Percentiles rank a stretch among this genome's conserved stretches.
These are phyloP conservation scores for Kernera saxatilis DNA, from an alignment of 345 rosid species.

Conservation along the genomic window DNA sequence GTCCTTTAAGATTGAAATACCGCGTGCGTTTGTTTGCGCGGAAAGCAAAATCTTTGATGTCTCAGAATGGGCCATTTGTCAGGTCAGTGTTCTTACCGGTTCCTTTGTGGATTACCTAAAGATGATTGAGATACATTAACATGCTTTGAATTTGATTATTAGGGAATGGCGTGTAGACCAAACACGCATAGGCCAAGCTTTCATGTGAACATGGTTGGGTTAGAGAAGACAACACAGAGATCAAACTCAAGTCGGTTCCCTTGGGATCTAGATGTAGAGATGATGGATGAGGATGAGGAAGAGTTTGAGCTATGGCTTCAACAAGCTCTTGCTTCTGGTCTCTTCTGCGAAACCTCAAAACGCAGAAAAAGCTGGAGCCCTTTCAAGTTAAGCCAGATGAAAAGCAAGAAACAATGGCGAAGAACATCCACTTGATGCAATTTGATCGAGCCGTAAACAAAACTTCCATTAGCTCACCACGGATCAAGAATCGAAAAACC, in stretches of 20 bases:
- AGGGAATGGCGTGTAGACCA: constrained; percentile 98
- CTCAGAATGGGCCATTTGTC: constrained; percentile 99
- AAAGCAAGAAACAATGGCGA: constrained; percentile 85
- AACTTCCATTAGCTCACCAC: neutral
- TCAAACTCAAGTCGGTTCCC: constrained; percentile 82
- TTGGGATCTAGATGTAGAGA: constrained; percentile 89
- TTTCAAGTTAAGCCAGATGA: constrained; percentile 75
- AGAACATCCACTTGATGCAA: constrained; percentile 59
- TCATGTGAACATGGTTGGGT: constrained; percentile 93
- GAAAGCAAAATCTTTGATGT: constrained; percentile 99
- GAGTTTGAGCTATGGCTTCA: constrained; percentile 90
- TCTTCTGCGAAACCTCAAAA: constrained; percentile 79
- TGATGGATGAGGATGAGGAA: constrained; percentile 87
- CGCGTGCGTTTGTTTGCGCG: constrained; percentile 97
- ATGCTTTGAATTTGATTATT: neutral
- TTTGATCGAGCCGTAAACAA: neutral
- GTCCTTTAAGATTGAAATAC: constrained; percentile 72
- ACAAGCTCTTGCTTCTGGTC: constrained; percentile 87
- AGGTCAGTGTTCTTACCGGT: constrained; percentile 46
- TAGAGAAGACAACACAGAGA: constrained; percentile 75
- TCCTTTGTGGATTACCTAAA: neutral
- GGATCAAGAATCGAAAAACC: neutral
- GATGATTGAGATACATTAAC: neutral
- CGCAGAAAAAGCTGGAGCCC: constrained; percentile 98
- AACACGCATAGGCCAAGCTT: constrained; percentile 95